Base-by-base conservation (phyloP, 768 basidiomycete genomes). In the Pisolithus orientalis region DNA sequence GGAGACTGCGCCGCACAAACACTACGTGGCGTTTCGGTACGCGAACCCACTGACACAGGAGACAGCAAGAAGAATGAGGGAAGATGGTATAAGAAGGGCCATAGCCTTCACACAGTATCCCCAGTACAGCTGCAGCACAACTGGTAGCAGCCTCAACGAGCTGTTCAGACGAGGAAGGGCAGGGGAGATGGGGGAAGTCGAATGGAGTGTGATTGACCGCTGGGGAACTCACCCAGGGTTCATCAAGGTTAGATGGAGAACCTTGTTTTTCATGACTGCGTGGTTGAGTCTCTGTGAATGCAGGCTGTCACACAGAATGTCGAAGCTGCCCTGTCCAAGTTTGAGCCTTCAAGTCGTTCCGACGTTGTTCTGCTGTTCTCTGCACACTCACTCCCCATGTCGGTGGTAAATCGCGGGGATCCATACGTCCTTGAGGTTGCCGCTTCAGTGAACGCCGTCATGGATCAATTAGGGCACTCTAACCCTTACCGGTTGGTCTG, bases 71-170 rank as follows among this genome's bases (percentile, higher is more conserved):
- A 84, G 90, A 68, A 85, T 99, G 86, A 84, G 83, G 70, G 79
- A 74, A 49, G 96, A 98, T 64, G 93, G 94, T 21, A 92, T 99
- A 31, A 86, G 79, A 67, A 76, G 94, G 56, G 96, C 95, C 0
- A 75, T 99, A 27, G 96, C 94, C 17, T 99, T 99, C 73, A 91
- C 91, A 3, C 96, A 99, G 70, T 99, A 99, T 67, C 96, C 96
- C 1, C 96, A 99, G 68, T 99, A 99, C 70, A 90, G 87, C 63
- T 99, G 96, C 70, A 94, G 91, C 56, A 99, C 96, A 10, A 98
- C 96, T 0, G 96, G 96, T 47, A 96, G 94, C 72, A 94, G 91
- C 66, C 65, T 99, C 64, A 99, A 98, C 62, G 96, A 99, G 67
- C 71, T 99, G 27, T 94, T 80, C 62, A 74, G 87, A 65, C 72